Conservation (phyloP, 805 yeast species). For the Wickerhamomyces xylosicus region DNA sequence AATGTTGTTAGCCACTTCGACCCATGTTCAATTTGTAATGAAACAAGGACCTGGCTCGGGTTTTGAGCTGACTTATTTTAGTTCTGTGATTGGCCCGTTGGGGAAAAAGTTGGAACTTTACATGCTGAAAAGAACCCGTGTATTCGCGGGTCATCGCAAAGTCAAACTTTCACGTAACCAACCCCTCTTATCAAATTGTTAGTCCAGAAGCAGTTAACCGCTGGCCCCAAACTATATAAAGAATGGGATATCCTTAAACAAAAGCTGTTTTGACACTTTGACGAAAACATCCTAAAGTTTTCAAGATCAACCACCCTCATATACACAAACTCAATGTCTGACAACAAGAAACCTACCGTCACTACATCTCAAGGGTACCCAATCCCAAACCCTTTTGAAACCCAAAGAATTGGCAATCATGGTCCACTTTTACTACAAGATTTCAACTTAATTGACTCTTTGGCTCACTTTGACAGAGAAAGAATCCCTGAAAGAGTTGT, state of each 20-base stretch:
- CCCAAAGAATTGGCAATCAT: slow-evolving; percentile 63
- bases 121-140: too few relatives aligned
- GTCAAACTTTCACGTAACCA: too few relatives aligned
- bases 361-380: slow-evolving; percentile 74
- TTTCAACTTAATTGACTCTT: slow-evolving; percentile 65
- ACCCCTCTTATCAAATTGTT: background rate
- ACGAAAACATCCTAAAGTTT: too few relatives aligned
- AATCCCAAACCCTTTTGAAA: slow-evolving; percentile 64
- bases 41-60: background rate
- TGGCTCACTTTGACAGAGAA: slow-evolving; percentile 85
- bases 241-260: too few relatives aligned
- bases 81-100: background rate
- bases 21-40: background rate
- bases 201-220: too few relatives aligned
- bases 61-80: background rate
- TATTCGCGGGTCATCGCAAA: background rate
- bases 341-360: slow-evolving; percentile 32
- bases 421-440: slow-evolving; percentile 82
- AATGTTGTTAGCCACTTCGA: too few relatives aligned
- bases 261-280: too few relatives aligned
- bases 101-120: background rate
- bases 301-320: too few relatives aligned
- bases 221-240: too few relatives aligned
- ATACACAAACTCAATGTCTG: background rate
- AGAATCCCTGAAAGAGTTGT: slow-evolving; percentile 90